Base-by-base conservation (phyloP, 2,329 filamentous ascomycete species). In the Macroventuria anomochaeta region DNA sequence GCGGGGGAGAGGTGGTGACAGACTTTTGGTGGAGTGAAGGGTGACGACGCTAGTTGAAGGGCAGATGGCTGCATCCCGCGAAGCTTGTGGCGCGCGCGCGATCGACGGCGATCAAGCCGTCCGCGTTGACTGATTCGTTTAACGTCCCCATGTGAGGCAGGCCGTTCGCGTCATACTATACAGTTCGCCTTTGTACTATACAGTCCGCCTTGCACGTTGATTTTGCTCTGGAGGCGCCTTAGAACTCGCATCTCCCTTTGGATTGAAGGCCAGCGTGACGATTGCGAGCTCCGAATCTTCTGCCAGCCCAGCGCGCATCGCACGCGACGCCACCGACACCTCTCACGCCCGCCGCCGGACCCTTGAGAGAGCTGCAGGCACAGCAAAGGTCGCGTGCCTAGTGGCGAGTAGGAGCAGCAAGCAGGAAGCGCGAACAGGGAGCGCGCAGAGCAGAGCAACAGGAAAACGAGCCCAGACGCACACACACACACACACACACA, bases 21-120 rank as follows among this genome's bases (percentile, higher is more conserved):
- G 62, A 50, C 59, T 67, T 65, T 63, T 64, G 60, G 64, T 59
- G 56, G 59, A 59, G 55, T 29, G 53, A 29, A 39, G 33, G 34
- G 21, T 21, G 43, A 33, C 29, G 36, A 28, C 44, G 50, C 53
- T 59, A 52, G 50, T 32, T 29, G 33, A 18, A 43, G 20, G 49
- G 38, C 21, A 40, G 36, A 60, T 61, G 55, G 59, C 56, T 63
- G 63, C 55, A 44, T 48, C 46, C 31, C 42, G 57, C 54, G 56
- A 57, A 57, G 38, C 38, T 40, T 33, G 42, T 43, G 38, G n/a
- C 38, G 38, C n/a, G 38, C 15, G 36, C n/a, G 25, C 38, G 7
- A 40, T 40, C n/a, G 38, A 29, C 25, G 25, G 38, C 25, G 38
- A 40, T 38, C 20, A n/a, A 33, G 31, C 5, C 31, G 17, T n/a